phyloP scores from a whole-genome alignment of 2,329 filamentous ascomycete species.

The Phialophora chinensis region DNA sequence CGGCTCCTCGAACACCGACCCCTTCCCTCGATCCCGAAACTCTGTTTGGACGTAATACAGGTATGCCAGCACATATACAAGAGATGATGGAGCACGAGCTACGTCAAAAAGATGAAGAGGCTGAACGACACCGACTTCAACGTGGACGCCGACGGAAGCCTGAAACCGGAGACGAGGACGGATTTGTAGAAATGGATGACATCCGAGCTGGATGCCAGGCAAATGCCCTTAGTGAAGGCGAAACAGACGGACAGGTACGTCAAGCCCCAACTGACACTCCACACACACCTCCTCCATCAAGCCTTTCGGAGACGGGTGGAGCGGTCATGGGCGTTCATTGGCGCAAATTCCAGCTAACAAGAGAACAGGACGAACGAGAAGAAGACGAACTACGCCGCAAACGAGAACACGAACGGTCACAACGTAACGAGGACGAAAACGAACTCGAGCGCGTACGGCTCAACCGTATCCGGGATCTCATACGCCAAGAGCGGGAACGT shows the following conservation, averaged over 20 bases:
- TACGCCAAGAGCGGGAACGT: background rate
- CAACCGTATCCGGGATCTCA: background rate
- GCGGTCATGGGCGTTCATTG: background rate
- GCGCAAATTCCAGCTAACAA: background rate
- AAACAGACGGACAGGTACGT: background rate
- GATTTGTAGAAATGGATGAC: background rate
- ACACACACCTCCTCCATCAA: background rate
- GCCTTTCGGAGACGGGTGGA: background rate
- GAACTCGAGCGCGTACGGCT: background rate
- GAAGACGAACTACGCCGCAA: background rate
- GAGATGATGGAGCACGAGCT: background rate
- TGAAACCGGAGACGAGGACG: background rate
- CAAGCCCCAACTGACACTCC: background rate
- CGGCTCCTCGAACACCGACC: background rate
- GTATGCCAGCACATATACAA: constrained; percentile 1
- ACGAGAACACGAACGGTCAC: background rate
- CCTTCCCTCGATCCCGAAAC: background rate
- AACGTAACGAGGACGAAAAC: background rate
- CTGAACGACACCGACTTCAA: background rate
- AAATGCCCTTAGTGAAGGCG: background rate
- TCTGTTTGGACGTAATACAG: background rate
- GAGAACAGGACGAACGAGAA: background rate
- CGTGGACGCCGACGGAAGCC: background rate
- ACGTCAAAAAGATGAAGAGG: background rate
- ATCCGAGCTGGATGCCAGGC: background rate